phyloP scores from a whole-genome alignment of 2,329 filamentous ascomycete genomes.

The Balansia obtecta region DNA sequence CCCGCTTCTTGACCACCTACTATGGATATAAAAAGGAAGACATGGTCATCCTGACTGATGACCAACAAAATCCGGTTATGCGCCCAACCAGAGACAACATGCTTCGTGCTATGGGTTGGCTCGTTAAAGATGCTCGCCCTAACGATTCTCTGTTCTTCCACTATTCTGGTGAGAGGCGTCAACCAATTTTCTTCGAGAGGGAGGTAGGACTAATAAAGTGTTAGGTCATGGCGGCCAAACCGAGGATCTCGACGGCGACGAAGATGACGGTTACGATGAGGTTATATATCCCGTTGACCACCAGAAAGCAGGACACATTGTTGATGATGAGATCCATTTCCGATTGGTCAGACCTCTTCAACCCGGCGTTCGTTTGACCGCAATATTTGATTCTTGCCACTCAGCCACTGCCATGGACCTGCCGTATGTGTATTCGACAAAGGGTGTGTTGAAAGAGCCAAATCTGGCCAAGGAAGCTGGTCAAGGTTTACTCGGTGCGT shows the following conservation, averaged over 20 bases:
- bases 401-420: constrained; percentile 67
- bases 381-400: constrained; percentile 74
- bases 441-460: constrained; percentile 69
- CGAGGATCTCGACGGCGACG: constrained; percentile 60
- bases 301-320: constrained; percentile 55
- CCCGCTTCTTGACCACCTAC: constrained; percentile 52
- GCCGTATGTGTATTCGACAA: constrained; percentile 70
- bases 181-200: no score
- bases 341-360: constrained; percentile 66
- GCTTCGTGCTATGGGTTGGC: constrained; percentile 61
- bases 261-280: constrained; percentile 67
- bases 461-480: constrained; percentile 72
- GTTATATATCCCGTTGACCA: constrained; percentile 71
- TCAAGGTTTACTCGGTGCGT: constrained; percentile 56
- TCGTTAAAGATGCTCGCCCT: constrained; percentile 56
- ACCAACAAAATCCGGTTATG: constrained; percentile 56
- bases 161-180: constrained; percentile 43
- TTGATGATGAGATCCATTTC: constrained; percentile 68
- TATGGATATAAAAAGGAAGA: constrained; percentile 66
- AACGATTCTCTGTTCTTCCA: constrained; percentile 71
- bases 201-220: no score
- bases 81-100: constrained; percentile 68
- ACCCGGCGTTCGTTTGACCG: constrained; percentile 72
- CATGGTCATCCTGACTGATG: constrained; percentile 69
- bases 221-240: constrained; percentile 65